Evolutionary conservation across 495 filamentous ascomycete species (phyloP).

Genomic region (Neurospora discreta): DNA sequence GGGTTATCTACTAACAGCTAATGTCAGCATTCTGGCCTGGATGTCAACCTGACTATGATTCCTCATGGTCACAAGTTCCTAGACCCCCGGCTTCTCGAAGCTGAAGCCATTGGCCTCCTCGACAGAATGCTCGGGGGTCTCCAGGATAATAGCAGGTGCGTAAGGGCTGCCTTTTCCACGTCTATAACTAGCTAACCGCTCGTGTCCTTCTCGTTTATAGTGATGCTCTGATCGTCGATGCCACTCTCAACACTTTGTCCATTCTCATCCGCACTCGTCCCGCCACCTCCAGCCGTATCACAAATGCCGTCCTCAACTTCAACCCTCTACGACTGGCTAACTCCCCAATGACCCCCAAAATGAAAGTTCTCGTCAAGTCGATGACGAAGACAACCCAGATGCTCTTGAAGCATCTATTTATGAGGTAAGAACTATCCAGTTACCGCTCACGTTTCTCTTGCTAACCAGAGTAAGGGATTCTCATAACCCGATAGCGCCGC

Average conservation of each 20-base stretch:
- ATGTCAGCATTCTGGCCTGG: conserved; percentile 66
- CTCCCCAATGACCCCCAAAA: conserved; percentile 63
- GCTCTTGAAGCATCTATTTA: conserved; percentile 67
- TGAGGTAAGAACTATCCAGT: conserved; percentile 42
- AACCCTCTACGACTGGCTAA: conserved; percentile 73
- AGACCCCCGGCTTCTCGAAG: conserved; percentile 69
- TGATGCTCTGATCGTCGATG: conserved; percentile 82
- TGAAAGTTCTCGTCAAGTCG: conserved; percentile 73
- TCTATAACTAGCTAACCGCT: background rate
- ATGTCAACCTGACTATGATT: conserved; percentile 77
- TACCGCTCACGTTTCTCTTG: background rate
- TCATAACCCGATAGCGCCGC: conserved; percentile 50
- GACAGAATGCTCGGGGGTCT: conserved; percentile 81
- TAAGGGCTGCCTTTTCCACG: background rate
- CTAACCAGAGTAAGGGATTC: conserved; percentile 47
- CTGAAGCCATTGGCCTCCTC: conserved; percentile 78
- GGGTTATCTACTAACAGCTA: conserved; percentile 17
- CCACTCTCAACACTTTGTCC: conserved; percentile 79
- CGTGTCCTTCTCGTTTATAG: conserved; percentile 30
- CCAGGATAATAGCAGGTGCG: conserved; percentile 73
- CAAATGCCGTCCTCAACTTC: conserved; percentile 78
- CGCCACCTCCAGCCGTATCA: conserved; percentile 70
- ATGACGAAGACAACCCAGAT: conserved; percentile 87
- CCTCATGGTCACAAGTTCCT: conserved; percentile 71
- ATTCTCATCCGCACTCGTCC: conserved; percentile 70